Evolutionary conservation across 2,329 filamentous ascomycete genomes (phyloP).

Genomic region (Cercospora citrullina): DNA sequence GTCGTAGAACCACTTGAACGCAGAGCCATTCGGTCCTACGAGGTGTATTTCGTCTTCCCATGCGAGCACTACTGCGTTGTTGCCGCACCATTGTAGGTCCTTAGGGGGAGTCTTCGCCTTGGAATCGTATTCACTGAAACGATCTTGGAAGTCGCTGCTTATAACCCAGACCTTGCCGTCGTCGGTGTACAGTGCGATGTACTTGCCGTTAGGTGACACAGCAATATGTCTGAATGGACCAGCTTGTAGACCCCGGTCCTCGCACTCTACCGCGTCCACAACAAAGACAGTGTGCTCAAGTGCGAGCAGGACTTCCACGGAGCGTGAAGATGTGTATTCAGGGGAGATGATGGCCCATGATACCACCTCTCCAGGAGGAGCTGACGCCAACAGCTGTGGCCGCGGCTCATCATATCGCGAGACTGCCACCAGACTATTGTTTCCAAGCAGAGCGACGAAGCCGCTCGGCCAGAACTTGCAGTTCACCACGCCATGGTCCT

Average conservation of each 20-base stretch:
- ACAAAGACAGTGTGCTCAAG: constrained; percentile 82
- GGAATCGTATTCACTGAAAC: constrained; percentile 88
- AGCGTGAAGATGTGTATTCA: constrained; percentile 82
- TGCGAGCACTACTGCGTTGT: constrained; percentile 86
- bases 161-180: constrained; percentile 89
- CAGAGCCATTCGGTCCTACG: constrained; percentile 78
- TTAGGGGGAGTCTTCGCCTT: constrained; percentile 80
- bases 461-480: constrained; percentile 90
- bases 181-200: constrained; percentile 81
- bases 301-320: constrained; percentile 87
- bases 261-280: constrained; percentile 83
- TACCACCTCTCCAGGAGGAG: constrained; percentile 75
- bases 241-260: constrained; percentile 86
- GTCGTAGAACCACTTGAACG: constrained; percentile 73
- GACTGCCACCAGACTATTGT: constrained; percentile 86
- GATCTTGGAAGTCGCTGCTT: constrained; percentile 90
- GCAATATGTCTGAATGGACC: constrained; percentile 89
- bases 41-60: constrained; percentile 98
- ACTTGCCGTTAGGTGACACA: constrained; percentile 87
- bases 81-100: constrained; percentile 93
- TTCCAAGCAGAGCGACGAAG: constrained; percentile 87
- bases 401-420: constrained; percentile 87
- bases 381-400: constrained; percentile 74
- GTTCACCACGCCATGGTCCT: constrained; percentile 82
- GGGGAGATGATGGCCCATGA: constrained; percentile 90